Evolutionary conservation across 768 basidiomycete species (phyloP).

Genomic region (Sarcodon aspratus): DNA sequence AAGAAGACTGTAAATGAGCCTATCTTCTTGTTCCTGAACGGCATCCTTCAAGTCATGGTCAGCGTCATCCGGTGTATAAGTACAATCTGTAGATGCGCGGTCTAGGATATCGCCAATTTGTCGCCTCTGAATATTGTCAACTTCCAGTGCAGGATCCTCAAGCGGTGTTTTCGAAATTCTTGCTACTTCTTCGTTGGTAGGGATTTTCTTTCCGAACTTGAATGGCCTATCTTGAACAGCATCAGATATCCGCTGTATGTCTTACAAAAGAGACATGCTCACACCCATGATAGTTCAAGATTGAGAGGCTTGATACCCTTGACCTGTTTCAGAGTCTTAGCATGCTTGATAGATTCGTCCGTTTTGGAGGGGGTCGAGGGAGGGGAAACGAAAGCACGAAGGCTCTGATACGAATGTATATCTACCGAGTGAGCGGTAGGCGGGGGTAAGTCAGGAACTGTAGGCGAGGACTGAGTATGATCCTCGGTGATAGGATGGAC

Average conservation of each 20-base stretch:
- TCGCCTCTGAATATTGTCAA: background rate
- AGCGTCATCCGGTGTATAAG: too few relatives aligned
- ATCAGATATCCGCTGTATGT: background rate
- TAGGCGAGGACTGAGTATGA: conserved; percentile 1
- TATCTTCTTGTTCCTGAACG: too few relatives aligned
- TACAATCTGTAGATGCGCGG: too few relatives aligned
- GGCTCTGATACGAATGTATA: conserved; percentile 22
- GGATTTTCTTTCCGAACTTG: conserved; percentile 12
- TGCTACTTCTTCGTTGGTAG: conserved; percentile 16
- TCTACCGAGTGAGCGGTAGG: conserved; percentile 34
- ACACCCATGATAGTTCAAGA: conserved; percentile 63
- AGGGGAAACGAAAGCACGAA: conserved; percentile 10
- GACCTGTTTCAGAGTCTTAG: conserved; percentile 30
- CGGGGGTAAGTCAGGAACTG: conserved; percentile 45
- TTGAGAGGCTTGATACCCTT: conserved; percentile 49
- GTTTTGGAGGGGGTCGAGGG: conserved; percentile 10
- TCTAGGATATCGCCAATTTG: too few relatives aligned
- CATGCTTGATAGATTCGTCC: background rate
- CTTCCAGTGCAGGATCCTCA: background rate
- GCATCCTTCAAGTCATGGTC: too few relatives aligned
- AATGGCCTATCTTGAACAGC: conserved; percentile 12
- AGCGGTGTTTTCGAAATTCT: conserved; percentile 3
- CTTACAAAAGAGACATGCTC: conserved; percentile 12
- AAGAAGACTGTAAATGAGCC: too few relatives aligned
- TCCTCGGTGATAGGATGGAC: background rate